Conservation (phyloP, 805 yeast genomes). For the Yarrowia sp. region DNA sequence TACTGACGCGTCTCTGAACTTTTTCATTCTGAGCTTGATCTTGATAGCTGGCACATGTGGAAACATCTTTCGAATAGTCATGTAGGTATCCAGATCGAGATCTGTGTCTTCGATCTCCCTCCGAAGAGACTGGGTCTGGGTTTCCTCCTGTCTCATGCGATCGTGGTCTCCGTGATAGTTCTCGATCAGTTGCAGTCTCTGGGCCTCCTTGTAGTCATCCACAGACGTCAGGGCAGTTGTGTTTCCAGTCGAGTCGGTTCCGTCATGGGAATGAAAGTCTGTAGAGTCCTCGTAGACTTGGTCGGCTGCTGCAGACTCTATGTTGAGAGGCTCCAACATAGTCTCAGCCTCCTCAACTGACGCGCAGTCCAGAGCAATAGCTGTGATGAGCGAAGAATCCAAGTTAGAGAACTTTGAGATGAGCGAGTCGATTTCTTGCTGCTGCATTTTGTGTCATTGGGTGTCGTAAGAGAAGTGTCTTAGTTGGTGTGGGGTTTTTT, state of each 20-base stretch:
- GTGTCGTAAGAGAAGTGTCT: neutral
- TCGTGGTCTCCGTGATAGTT: constrained; percentile 5
- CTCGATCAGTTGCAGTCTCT: constrained; percentile 14
- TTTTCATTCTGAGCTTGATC: constrained; percentile 13
- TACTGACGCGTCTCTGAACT: neutral
- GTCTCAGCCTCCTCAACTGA: neutral
- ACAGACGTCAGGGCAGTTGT: neutral
- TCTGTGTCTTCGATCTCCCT: constrained; percentile 13
- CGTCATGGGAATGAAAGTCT: neutral
- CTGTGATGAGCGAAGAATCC: constrained; percentile 20
- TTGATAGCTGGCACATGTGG: constrained; percentile 7
- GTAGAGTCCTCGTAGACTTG: neutral
- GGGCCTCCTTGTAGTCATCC: constrained; percentile 18
- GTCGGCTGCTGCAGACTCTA: neutral
- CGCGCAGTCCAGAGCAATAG: constrained; percentile 18
- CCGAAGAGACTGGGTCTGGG: neutral
- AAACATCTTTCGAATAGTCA: constrained; percentile 9
- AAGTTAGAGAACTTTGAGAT: constrained; percentile 1
- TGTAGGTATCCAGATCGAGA: neutral
- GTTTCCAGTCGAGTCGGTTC: constrained; percentile 7
- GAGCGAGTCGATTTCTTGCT: constrained; percentile 1
- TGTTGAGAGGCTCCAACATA: constrained; percentile 9
- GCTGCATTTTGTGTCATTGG: neutral
- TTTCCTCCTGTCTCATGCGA: neutral
- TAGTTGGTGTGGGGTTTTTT: neutral